These are phyloP conservation scores for Penicillium sp. DNA, from an alignment of 2,329 filamentous ascomycete genomes.

Conservation along the genomic window DNA sequence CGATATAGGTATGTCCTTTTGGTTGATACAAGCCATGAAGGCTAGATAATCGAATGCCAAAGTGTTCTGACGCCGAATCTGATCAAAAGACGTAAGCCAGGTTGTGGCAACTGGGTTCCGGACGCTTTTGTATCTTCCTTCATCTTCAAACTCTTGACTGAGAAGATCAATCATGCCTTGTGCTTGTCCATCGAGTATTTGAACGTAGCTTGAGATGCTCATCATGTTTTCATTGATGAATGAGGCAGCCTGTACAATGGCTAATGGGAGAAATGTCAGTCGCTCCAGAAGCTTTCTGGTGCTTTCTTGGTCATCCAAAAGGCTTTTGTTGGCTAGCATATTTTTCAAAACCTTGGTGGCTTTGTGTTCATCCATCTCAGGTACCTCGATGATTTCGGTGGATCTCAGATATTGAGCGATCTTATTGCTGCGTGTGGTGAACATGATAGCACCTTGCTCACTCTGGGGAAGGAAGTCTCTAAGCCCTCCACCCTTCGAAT, in stretches of 20 bases:
- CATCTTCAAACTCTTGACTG: conserved; percentile 31
- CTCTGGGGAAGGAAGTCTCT: conserved; percentile 18
- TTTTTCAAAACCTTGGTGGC: conserved; percentile 17
- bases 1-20: conserved; percentile 25
- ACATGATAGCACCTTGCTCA: conserved; percentile 25
- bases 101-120: conserved; percentile 35
- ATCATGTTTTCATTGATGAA: conserved; percentile 30
- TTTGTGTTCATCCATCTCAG: conserved; percentile 13
- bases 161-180: conserved; percentile 24
- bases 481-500: not conserved
- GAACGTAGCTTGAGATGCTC: conserved; percentile 8
- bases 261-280: conserved; percentile 30
- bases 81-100: conserved; percentile 35
- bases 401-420: conserved; percentile 19
- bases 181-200: conserved; percentile 23
- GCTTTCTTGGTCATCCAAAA: conserved; percentile 13
- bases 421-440: conserved; percentile 30
- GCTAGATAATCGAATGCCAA: conserved; percentile 26
- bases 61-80: conserved; percentile 20
- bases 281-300: conserved; percentile 15
- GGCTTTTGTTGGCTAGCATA: conserved; percentile 11
- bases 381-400: conserved; percentile 18
- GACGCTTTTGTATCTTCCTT: conserved; percentile 24
- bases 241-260: conserved; percentile 30
- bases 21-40: conserved; percentile 31